phyloP scores from a whole-genome alignment of 768 basidiomycete genomes.

The Boletus tylopilopsis region DNA sequence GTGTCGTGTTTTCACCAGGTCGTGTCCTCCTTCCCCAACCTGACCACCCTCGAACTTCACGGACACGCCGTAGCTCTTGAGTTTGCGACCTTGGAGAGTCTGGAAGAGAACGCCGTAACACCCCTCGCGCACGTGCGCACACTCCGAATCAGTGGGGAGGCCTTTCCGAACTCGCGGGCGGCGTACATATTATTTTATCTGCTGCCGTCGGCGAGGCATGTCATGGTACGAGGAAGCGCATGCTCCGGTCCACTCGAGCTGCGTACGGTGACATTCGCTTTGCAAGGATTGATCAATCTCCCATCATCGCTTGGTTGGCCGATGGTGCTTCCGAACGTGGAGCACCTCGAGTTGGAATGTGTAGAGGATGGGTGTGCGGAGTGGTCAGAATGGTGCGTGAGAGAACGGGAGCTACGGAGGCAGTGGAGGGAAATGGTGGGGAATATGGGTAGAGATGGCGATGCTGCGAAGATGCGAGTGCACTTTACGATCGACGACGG shows the following conservation, averaged over 20 bases:
- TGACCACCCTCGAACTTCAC: conserved; percentile 17
- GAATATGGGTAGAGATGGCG: background rate
- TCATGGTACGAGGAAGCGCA: conserved; percentile 13
- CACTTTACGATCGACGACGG: background rate
- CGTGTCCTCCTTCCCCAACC: conserved; percentile 19
- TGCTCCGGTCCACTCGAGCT: conserved; percentile 7
- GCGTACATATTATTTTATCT: conserved; percentile 16
- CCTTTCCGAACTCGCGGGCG: conserved; percentile 8
- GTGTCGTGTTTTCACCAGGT: conserved; percentile 15
- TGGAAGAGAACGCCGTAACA: conserved; percentile 1
- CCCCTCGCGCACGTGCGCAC: conserved; percentile 10
- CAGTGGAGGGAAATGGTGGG: background rate
- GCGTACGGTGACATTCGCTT: conserved; percentile 9
- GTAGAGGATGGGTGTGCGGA: conserved; percentile 1
- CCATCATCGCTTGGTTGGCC: conserved; percentile 6
- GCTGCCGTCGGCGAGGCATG: conserved; percentile 8
- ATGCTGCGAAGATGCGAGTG: background rate
- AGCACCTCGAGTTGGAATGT: conserved; percentile 12
- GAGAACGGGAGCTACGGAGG: conserved; percentile 14
- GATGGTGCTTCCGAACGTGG: conserved; percentile 9
- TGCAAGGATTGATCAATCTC: conserved; percentile 12
- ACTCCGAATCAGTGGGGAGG: conserved; percentile 10
- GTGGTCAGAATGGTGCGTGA: conserved; percentile 7
- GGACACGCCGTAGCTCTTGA: conserved; percentile 13
- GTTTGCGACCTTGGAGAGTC: background rate